Evolutionary conservation across 305 asterid genomes (phyloP).

Genomic region (Solanum hybrid): DNA sequence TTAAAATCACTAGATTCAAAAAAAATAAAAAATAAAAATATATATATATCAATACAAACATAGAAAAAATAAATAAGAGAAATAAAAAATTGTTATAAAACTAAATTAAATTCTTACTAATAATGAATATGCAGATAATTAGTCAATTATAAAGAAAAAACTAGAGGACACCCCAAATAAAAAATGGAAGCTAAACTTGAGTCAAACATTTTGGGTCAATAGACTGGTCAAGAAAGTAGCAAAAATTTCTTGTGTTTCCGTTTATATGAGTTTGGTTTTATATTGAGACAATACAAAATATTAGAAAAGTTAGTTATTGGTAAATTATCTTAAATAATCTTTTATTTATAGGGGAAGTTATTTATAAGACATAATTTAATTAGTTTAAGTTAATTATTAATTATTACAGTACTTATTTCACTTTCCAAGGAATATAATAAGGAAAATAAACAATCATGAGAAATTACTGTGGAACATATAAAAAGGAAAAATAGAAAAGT

Average conservation of each 20-base stretch:
- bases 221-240: not conserved
- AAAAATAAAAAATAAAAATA: no score
- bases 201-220: not conserved
- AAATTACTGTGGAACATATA: not conserved
- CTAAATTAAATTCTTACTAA: fast-evolving
- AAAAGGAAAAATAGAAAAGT: not conserved
- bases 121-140: not conserved
- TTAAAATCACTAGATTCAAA: no score
- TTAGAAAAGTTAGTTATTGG: not conserved
- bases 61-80: no score
- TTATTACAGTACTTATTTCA: not conserved
- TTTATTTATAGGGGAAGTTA: not conserved
- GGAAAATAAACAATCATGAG: not conserved
- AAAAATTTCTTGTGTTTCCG: not conserved
- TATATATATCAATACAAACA: not conserved
- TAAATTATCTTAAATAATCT: not conserved
- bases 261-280: not conserved
- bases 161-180: no score
- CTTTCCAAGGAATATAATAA: not conserved
- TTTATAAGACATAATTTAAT: not conserved
- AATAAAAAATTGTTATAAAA: not conserved
- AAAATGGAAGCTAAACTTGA: not conserved
- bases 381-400: not conserved
- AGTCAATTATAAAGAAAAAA: not conserved
- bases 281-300: not conserved